These are phyloP conservation scores for Fusarium virguliforme DNA, from an alignment of 2,329 filamentous ascomycete species.

Conservation along the genomic window DNA sequence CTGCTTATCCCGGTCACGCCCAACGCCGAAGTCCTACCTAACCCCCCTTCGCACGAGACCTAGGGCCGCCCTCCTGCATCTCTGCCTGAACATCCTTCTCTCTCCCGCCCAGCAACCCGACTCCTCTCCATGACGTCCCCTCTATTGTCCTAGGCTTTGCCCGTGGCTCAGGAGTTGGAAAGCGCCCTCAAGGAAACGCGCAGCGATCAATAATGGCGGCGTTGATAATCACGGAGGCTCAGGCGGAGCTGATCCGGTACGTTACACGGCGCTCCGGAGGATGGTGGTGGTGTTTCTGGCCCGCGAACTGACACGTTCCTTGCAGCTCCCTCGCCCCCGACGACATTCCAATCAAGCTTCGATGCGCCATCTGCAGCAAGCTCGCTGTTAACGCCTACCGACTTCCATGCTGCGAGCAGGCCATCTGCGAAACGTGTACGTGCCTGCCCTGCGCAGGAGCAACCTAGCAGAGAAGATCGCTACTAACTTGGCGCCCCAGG, in stretches of 20 bases:
- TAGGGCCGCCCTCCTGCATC: conserved; percentile 30
- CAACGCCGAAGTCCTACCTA: conserved; percentile 32
- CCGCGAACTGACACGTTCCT: conserved; percentile 29
- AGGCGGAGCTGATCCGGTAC: conserved; percentile 73
- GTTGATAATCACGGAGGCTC: conserved; percentile 63
- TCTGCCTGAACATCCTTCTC: conserved; percentile 31
- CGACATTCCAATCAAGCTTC: conserved; percentile 95
- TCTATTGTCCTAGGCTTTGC: conserved; percentile 42
- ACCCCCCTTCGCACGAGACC: conserved; percentile 26
- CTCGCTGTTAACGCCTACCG: conserved; percentile 92
- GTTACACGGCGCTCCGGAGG: conserved; percentile 12
- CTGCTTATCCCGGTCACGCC: conserved; percentile 23
- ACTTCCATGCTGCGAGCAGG: conserved; percentile 94
- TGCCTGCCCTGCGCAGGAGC: not conserved
- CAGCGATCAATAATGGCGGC: conserved; percentile 53
- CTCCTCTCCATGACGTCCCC: conserved; percentile 48
- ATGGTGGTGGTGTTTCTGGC: conserved; percentile 6
- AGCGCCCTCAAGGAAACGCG: conserved; percentile 26
- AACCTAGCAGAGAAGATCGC: not conserved
- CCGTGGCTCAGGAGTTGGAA: conserved; percentile 41
- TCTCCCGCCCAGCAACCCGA: conserved; percentile 21
- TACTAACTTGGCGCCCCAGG: conserved; percentile 64
- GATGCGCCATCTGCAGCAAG: conserved; percentile 94
- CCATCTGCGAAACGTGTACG: conserved; percentile 90
- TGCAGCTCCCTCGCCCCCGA: conserved; percentile 83